Evolutionary conservation across 208 protist species (phyloP), one percentile per base, ranked within the genome.

Genomic region (Trypanosoma vivax): DNA sequence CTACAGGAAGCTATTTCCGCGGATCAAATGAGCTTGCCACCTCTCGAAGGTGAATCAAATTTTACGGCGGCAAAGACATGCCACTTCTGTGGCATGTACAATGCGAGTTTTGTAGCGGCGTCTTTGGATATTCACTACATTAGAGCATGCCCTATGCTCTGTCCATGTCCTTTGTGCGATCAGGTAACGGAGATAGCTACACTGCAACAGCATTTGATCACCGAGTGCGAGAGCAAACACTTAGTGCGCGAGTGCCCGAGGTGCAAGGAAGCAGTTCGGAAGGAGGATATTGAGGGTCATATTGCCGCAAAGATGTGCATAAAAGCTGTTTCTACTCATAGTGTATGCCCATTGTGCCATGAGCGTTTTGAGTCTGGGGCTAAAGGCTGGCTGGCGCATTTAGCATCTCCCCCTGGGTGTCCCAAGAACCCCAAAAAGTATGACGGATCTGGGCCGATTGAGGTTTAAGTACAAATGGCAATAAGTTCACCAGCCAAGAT

Each of bases 151-250:
- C 90, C 90, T 35, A 94, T 96, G 90, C 76, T 96, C 14, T 92
- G 83, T 55, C 87, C 80, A 10, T 96, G 90, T 52, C 87, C 83
- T 24, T 63, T 94, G 46, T 96, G 90, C 41, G 80, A 90, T 41
- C 88, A 96, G 73, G 83, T 96, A 28, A 94, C 85, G 23, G 85
- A 96, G 61, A 92, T 96, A 46, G 71, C 77, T 49, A 83, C 75
- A 19, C 65, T 96, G 46, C 83, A 93, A 65, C 68, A 90, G 54
- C 90, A 96, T 63, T 64, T 92, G n/a, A 76, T 92, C 19, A 68
- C 56, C 5, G 90, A 96, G 65, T 96, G 90, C 51, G 80, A 89
- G 56, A 70, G 74, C 28, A 62, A 69, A 16, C 50, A 50, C 9
- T 50, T 85, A 19, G 82, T 94, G 52, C 70, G 76, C 2, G 76